Conservation (phyloP, 306 rosid genomes). For the Prunus persica region DNA sequence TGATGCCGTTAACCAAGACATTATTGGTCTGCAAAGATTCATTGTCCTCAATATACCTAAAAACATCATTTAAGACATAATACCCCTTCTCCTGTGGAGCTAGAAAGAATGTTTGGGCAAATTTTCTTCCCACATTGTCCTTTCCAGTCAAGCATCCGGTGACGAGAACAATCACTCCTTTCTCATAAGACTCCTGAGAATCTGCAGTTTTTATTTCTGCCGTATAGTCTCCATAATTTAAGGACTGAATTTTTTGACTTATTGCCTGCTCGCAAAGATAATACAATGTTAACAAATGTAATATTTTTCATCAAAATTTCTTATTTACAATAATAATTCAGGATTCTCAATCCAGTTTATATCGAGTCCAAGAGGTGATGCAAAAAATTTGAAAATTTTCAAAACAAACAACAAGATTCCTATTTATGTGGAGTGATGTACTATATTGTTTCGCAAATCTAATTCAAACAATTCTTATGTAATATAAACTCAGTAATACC, state of each 20-base stretch:
- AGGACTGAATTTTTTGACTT: slow-evolving; percentile 71
- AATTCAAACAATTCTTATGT: neutral
- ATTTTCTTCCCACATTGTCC: slow-evolving; percentile 77
- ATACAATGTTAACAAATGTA: slow-evolving; percentile 11
- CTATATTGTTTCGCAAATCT: neutral
- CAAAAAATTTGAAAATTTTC: slow-evolving; percentile 6
- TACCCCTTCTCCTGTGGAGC: slow-evolving; percentile 97
- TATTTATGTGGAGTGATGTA: neutral
- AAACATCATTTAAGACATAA: slow-evolving; percentile 89
- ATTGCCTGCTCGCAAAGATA: slow-evolving; percentile 61
- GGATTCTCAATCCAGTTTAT: neutral
- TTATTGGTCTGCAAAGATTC: slow-evolving; percentile 39
- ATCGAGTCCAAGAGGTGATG: neutral
- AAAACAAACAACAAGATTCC: slow-evolving; percentile 5
- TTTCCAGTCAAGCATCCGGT: slow-evolving; percentile 95
- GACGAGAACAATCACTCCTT: slow-evolving; percentile 92
- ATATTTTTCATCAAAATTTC: neutral
- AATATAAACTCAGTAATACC: neutral
- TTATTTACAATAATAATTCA: neutral
- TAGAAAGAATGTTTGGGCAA: slow-evolving; percentile 88
- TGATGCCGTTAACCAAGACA: slow-evolving; percentile 36
- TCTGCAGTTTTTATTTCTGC: slow-evolving; percentile 96
- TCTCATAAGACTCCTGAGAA: slow-evolving; percentile 84
- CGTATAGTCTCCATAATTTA: slow-evolving; percentile 77
- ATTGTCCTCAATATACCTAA: slow-evolving; percentile 77